Evolutionary conservation across 1,284 basidiomycete species (phyloP), one percentile per base, ranked within the genome.

Genomic region (Abortiporus biennis): DNA sequence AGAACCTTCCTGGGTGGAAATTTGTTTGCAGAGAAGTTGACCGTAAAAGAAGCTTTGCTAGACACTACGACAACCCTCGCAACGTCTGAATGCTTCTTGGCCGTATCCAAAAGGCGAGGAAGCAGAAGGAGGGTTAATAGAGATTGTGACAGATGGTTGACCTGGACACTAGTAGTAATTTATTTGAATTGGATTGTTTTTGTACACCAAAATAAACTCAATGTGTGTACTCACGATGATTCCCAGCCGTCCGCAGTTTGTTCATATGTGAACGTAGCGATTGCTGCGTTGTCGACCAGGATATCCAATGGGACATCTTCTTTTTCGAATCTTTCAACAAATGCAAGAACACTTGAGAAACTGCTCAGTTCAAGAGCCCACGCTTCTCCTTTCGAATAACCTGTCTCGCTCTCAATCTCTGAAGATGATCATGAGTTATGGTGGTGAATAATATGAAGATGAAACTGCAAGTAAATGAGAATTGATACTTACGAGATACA

Each of bases 111-210:
- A 50, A 74, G 57, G 13, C 50, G 54, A 1, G 74, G 72, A 3
- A 75, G 53, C 5, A 75, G 58, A 12, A 63, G 61, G 11, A 74
- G 40, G 0, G 62, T 59, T 4, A 71, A 52, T 1, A 75, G 53
- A 2, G 64, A 49, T 3, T 58, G 55, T 1, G 67, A 59, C 1
- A 76, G 48, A 45, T 64, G 52, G 47, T 73, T 72, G 8, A 69
- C 62, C 52, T 74, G 68, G 1, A 71, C 45, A 3, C 71, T 74
- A 27, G 23, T 13, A 13, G 5, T 25, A n/a, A 9, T 38, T 24
- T 15, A n/a, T 13, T 44, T 5, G 36, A 44, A 13, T 22, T 16
- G 21, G 29, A 17, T 2, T 6, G 12, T 24, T 6, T 4, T 12
- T 3, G 12, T 6, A 29, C 13, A 12, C 12, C 15, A 22, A 16